A percentile compares a stretch with the other conserved stretches of the same genome.
Evolutionary conservation across 129 eudicot species (phyloP).

Genomic region (Apium graveolens): DNA sequence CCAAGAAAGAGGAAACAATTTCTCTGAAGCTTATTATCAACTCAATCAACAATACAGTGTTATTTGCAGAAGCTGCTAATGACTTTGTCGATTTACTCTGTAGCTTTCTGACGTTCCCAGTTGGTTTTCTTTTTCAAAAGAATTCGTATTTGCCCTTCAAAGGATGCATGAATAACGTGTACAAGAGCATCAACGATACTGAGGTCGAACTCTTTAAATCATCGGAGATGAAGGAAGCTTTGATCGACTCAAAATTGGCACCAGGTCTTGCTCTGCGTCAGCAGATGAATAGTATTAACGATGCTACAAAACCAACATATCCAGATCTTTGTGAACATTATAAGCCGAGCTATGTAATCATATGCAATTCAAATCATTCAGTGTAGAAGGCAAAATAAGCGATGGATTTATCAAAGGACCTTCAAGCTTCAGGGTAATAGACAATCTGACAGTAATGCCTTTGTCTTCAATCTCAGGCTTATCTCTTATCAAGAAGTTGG

Average conservation of each 20-base stretch:
- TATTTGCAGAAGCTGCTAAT: background rate
- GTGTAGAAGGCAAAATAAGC: background rate
- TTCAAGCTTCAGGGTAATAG: background rate
- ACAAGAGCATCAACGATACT: background rate
- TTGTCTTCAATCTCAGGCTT: background rate
- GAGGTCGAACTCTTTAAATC: background rate
- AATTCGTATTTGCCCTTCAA: background rate
- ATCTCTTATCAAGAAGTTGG: background rate
- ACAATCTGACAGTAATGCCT: background rate
- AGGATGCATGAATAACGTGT: background rate
- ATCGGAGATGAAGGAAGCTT: background rate
- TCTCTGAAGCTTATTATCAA: background rate
- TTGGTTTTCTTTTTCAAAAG: background rate
- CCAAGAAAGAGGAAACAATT: background rate
- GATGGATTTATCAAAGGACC: background rate
- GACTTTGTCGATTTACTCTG: background rate
- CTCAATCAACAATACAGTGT: background rate
- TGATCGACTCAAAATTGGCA: background rate
- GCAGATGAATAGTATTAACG: background rate
- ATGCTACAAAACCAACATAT: background rate
- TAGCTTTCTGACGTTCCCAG: background rate
- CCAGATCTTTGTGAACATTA: background rate
- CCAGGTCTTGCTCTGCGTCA: background rate
- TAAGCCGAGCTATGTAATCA: background rate
- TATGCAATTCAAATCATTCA: background rate